Evolutionary conservation across 2,329 filamentous ascomycete genomes (phyloP).

Genomic region (Botrytis hyacinthi): DNA sequence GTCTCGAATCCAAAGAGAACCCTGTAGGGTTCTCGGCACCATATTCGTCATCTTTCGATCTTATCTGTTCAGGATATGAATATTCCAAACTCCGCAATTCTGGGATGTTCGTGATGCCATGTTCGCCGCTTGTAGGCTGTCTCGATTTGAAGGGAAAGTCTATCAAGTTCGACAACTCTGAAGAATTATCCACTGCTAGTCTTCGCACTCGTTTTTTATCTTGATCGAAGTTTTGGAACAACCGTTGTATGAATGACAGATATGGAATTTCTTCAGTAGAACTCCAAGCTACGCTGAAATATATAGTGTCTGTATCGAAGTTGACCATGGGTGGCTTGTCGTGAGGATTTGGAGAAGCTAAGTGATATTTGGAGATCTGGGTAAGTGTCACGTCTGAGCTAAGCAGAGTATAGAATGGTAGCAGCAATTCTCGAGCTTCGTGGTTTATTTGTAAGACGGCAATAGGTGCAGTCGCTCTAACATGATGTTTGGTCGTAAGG

Average conservation of each 20-base stretch:
- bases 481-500: slow-evolving; percentile 6
- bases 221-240: not conserved
- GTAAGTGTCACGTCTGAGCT: not conserved
- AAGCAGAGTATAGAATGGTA: not conserved
- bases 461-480: not conserved
- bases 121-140: not conserved
- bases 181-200: not conserved
- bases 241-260: not conserved
- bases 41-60: not conserved
- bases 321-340: not conserved
- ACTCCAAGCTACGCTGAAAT: slow-evolving; percentile 9
- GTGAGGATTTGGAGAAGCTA: not conserved
- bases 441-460: not conserved
- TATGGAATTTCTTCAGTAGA: not conserved
- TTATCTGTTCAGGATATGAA: not conserved
- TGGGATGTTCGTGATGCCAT: not conserved
- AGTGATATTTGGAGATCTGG: not conserved
- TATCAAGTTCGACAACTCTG: not conserved
- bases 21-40: not conserved
- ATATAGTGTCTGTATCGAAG: not conserved
- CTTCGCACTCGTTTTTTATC: not conserved
- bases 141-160: not conserved
- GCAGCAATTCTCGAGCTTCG: not conserved
- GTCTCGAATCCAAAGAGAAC: not conserved
- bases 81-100: not conserved